Conservation (phyloP, 2,329 filamentous ascomycete species). For the Exophiala spinifera region DNA sequence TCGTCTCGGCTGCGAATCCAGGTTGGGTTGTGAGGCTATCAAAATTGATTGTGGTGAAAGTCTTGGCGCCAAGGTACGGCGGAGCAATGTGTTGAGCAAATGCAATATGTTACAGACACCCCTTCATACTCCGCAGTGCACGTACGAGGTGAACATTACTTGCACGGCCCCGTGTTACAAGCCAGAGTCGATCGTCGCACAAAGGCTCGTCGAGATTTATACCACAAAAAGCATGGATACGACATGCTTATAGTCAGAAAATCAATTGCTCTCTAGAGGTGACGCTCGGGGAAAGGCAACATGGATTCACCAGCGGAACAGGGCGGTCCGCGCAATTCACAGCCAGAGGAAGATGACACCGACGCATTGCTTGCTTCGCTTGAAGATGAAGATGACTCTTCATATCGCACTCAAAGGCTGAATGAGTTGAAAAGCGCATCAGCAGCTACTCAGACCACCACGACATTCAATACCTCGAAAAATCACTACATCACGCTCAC, state of each 20-base stretch:
- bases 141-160: background rate
- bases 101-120: background rate
- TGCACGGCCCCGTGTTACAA: background rate
- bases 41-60: constrained; percentile 3
- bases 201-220: too few relatives aligned
- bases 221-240: too few relatives aligned
- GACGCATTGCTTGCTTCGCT: constrained; percentile 60
- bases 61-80: constrained; percentile 2
- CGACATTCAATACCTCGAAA: constrained; percentile 18
- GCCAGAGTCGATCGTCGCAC: too few relatives aligned
- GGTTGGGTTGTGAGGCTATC: background rate
- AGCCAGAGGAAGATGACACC: constrained; percentile 52
- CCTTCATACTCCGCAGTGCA: too few relatives aligned
- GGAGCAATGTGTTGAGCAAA: background rate
- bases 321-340: constrained; percentile 24
- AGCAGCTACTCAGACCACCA: constrained; percentile 6
- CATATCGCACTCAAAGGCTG: constrained; percentile 48
- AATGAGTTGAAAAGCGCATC: constrained; percentile 15
- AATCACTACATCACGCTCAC: constrained; percentile 38
- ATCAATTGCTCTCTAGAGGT: too few relatives aligned
- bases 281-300: background rate
- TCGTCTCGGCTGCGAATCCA: constrained; percentile 12
- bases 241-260: too few relatives aligned
- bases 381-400: constrained; percentile 51
- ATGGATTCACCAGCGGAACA: background rate